phyloP scores from a whole-genome alignment of 1,139 yeast species.

The Taphrina pruni region DNA sequence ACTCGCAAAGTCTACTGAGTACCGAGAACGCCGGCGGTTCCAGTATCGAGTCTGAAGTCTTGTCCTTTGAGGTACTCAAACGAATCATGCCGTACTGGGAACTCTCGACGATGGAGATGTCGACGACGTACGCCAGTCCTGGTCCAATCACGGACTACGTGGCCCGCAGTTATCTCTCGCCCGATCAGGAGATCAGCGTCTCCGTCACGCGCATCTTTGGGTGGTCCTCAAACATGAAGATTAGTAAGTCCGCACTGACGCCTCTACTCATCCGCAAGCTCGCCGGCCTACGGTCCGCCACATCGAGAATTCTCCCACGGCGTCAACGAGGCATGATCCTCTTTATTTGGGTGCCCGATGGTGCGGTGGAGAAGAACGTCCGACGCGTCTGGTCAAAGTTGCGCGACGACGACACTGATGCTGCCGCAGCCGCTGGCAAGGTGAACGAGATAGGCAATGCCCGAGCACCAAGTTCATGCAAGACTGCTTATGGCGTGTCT shows the following conservation, averaged over 20 bases:
- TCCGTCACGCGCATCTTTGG: constrained; percentile 25
- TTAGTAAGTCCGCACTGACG: constrained; percentile 17
- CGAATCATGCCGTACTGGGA: constrained; percentile 28
- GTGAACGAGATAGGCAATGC: no score
- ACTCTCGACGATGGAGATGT: constrained; percentile 25
- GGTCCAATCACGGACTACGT: constrained; percentile 25
- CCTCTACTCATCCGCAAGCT: constrained; percentile 21
- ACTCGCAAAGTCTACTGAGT: constrained; percentile 12
- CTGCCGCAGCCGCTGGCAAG: neutral
- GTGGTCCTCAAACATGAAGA: constrained; percentile 20
- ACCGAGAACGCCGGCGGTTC: constrained; percentile 25
- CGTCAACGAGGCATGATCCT: constrained; percentile 21
- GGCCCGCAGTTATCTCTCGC: constrained; percentile 7
- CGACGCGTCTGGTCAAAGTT: constrained; percentile 17
- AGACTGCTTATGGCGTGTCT: neutral
- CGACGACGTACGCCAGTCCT: constrained; percentile 13
- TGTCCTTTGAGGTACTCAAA: constrained; percentile 21
- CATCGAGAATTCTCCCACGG: constrained; percentile 12
- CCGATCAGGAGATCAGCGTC: constrained; percentile 20
- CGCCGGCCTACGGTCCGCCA: constrained; percentile 18
- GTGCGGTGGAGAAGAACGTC: constrained; percentile 24
- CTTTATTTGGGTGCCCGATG: constrained; percentile 28
- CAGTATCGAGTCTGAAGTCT: constrained; percentile 21
- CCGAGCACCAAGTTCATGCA: neutral
- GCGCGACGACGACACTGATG: neutral